Evolutionary conservation across 1,284 basidiomycete species (phyloP).

Genomic region (Calocybe gambosa): DNA sequence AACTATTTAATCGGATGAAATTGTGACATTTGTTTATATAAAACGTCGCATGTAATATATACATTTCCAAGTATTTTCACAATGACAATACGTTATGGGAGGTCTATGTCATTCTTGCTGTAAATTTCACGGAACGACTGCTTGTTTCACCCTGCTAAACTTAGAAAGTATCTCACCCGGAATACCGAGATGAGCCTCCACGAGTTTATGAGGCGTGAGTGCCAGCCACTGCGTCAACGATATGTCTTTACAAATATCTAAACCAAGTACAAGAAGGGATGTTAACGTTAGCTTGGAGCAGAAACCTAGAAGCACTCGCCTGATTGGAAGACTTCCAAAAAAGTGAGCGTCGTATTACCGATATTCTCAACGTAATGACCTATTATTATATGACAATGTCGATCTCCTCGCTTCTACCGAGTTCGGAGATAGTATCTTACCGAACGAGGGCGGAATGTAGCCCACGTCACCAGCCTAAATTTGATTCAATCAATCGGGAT

Average conservation of each 20-base stretch:
- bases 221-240: conserved; percentile 51
- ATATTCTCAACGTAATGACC: conserved; percentile 69
- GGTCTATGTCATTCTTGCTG: too few relatives aligned
- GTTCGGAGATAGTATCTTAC: conserved; percentile 19
- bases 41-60: not conserved
- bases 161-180: conserved; percentile 37
- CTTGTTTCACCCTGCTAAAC: conserved; percentile 28
- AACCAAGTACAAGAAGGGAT: not conserved
- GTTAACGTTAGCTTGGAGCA: not conserved
- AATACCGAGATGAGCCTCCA: conserved; percentile 48
- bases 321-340: conserved; percentile 59
- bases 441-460: conserved; percentile 47
- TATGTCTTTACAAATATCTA: conserved; percentile 34
- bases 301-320: conserved; percentile 22
- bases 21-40: not conserved
- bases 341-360: conserved; percentile 52
- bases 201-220: conserved; percentile 44
- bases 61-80: not conserved
- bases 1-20: not conserved
- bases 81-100: too few relatives aligned
- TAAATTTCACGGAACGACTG: conserved; percentile 7
- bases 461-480: conserved; percentile 54
- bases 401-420: not conserved
- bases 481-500: not conserved
- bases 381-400: conserved; percentile 14